Percentiles rank a stretch among this genome's conserved stretches.
Conservation (phyloP, 2,329 filamentous ascomycete species). For the Aspergillus costaricaensis region DNA sequence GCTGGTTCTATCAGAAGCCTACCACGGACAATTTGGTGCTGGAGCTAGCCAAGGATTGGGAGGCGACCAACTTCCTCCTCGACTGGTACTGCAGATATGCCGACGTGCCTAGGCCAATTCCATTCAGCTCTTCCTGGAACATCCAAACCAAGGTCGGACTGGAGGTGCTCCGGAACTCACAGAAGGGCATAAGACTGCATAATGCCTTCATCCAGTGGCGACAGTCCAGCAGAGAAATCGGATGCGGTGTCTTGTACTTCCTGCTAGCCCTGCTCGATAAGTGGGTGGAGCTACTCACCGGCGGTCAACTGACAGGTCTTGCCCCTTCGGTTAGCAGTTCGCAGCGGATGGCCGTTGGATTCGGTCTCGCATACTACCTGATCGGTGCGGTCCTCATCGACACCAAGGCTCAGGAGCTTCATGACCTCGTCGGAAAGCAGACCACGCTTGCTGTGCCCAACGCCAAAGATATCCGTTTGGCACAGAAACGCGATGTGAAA, state of each 20-base stretch:
- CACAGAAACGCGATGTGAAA: conserved; percentile 48
- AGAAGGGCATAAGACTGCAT: conserved; percentile 58
- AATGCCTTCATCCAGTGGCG: conserved; percentile 61
- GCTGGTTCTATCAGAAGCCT: conserved; percentile 46
- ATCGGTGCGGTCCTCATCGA: conserved; percentile 60
- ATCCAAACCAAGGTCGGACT: conserved; percentile 58
- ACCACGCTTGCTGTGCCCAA: conserved; percentile 44
- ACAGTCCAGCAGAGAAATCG: conserved; percentile 57
- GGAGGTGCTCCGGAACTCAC: conserved; percentile 54
- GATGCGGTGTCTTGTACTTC: conserved; percentile 58
- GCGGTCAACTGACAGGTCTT: conserved; percentile 46
- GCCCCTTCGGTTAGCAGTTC: conserved; percentile 36
- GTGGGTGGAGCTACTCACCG: conserved; percentile 54
- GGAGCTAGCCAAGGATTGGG: conserved; percentile 55
- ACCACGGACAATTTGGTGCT: conserved; percentile 51
- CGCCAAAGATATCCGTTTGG: conserved; percentile 46
- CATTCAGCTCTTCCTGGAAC: conserved; percentile 60
- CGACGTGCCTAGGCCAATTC: conserved; percentile 52
- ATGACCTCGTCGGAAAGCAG: conserved; percentile 48
- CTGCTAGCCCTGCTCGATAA: conserved; percentile 58
- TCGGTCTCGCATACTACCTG: conserved; percentile 60
- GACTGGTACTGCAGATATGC: conserved; percentile 56
- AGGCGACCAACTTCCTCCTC: conserved; percentile 56
- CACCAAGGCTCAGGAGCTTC: conserved; percentile 55
- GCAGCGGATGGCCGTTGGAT: conserved; percentile 53